Evolutionary conservation across 1,139 yeast species (phyloP).

Genomic region (Debaryomycetaceae sp.): DNA sequence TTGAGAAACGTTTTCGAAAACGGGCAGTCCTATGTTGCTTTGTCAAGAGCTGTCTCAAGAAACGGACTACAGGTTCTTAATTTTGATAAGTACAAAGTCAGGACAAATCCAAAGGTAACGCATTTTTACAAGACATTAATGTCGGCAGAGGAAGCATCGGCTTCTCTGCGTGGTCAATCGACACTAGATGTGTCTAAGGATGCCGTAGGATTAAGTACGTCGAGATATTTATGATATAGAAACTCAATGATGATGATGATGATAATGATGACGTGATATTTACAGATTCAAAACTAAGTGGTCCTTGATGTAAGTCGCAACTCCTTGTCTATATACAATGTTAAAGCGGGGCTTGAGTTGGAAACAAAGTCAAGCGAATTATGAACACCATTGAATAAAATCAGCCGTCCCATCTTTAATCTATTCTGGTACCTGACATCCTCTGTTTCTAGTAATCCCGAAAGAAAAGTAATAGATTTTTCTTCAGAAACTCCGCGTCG

Average conservation of each 20-base stretch:
- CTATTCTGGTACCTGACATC: neutral
- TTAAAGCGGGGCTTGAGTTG: neutral
- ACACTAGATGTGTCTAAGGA: neutral
- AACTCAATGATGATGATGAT: neutral
- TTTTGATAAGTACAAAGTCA: constrained; percentile 56
- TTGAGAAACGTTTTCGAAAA: constrained; percentile 74
- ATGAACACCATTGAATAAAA: neutral
- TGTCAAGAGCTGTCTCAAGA: constrained; percentile 79
- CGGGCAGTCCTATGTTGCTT: constrained; percentile 94
- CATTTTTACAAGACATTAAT: constrained; percentile 49
- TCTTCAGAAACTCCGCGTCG: neutral
- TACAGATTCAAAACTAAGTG: neutral
- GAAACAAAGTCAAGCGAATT: neutral
- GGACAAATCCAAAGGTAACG: constrained; percentile 60
- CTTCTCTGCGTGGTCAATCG: neutral
- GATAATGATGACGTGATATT: neutral
- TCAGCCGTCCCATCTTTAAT: neutral
- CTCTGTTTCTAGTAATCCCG: neutral
- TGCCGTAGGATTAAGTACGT: neutral
- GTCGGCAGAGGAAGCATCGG: constrained; percentile 16
- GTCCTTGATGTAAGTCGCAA: neutral
- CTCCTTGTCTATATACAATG: neutral
- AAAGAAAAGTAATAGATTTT: too few relatives aligned
- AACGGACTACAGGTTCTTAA: constrained; percentile 76
- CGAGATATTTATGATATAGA: constrained; percentile 1